phyloP scores from a whole-genome alignment of 2,329 filamentous ascomycete genomes.

The Botrytis fragariae region DNA sequence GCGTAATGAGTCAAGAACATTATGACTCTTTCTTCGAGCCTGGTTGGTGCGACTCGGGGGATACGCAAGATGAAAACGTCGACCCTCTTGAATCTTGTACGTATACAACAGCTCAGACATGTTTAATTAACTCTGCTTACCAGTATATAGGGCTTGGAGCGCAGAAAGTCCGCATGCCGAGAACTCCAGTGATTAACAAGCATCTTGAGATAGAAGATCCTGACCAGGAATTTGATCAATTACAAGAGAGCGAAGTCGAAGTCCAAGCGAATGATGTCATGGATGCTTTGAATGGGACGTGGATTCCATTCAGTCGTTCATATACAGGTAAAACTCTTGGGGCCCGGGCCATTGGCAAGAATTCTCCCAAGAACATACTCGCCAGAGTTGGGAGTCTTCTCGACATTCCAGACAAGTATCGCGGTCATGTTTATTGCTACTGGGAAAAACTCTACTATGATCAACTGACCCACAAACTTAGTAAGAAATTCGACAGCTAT shows the following conservation, averaged over 20 bases:
- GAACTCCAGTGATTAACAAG: slow-evolving; percentile 31
- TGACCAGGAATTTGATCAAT: slow-evolving; percentile 34
- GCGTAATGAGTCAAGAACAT: slow-evolving; percentile 62
- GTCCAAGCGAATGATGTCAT: slow-evolving; percentile 27
- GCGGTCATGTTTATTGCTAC: slow-evolving; percentile 37
- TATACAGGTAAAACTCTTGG: slow-evolving; percentile 30
- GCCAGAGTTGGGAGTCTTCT: slow-evolving; percentile 29
- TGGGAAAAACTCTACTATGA: slow-evolving; percentile 32
- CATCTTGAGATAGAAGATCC: slow-evolving; percentile 34
- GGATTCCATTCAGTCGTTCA: slow-evolving; percentile 30
- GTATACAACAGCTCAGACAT: not conserved
- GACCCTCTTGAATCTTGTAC: slow-evolving; percentile 26
- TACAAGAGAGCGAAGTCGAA: slow-evolving; percentile 30
- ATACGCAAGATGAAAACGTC: not conserved
- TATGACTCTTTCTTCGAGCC: slow-evolving; percentile 57
- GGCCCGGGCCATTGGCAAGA: slow-evolving; percentile 15
- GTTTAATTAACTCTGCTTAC: slow-evolving; percentile 7
- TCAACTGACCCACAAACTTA: slow-evolving; percentile 26
- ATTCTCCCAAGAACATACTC: slow-evolving; percentile 28
- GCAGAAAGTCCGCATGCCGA: slow-evolving; percentile 28
- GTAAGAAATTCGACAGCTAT: slow-evolving; percentile 27
- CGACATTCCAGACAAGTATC: slow-evolving; percentile 29
- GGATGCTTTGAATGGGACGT: slow-evolving; percentile 31
- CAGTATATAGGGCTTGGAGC: slow-evolving; percentile 28
- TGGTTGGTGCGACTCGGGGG: slow-evolving; percentile 32